Percentiles rank a stretch among this genome's conserved stretches.
Evolutionary conservation across 768 basidiomycete species (phyloP).

Genomic region (Sistotremastrum niveocremeum): DNA sequence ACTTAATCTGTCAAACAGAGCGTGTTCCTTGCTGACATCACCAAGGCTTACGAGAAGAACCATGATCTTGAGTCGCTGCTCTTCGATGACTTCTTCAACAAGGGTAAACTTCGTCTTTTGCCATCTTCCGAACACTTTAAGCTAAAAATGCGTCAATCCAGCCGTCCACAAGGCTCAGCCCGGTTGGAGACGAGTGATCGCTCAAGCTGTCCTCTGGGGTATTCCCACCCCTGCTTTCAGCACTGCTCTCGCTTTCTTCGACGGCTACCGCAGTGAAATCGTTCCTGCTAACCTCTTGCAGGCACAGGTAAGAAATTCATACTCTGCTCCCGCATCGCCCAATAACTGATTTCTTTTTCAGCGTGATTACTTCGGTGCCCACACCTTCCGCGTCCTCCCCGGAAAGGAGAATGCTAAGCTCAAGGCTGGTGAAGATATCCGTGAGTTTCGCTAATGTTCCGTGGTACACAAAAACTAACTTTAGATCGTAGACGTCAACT

Average conservation of each 20-base stretch:
- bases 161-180: slow-evolving; percentile 91
- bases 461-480: slow-evolving; percentile 4
- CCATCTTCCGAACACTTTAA: neutral
- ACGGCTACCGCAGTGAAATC: slow-evolving; percentile 93
- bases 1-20: slow-evolving; percentile 26
- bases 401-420: slow-evolving; percentile 83
- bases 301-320: slow-evolving; percentile 49
- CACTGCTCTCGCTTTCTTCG: slow-evolving; percentile 97
- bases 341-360: slow-evolving; percentile 14
- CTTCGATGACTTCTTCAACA: slow-evolving; percentile 96
- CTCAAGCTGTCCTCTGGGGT: slow-evolving; percentile 95
- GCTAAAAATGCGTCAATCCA: slow-evolving; percentile 14
- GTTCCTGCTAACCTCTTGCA: slow-evolving; percentile 92
- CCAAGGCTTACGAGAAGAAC: slow-evolving; percentile 80
- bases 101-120: slow-evolving; percentile 32
- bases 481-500: slow-evolving; percentile 68
- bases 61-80: slow-evolving; percentile 77
- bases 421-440: slow-evolving; percentile 74
- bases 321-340: neutral
- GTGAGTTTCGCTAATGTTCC: slow-evolving; percentile 32
- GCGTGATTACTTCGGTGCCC: slow-evolving; percentile 99
- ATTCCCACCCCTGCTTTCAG: slow-evolving; percentile 96
- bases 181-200: slow-evolving; percentile 95
- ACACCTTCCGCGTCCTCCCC: slow-evolving; percentile 90
- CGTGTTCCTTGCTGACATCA: slow-evolving; percentile 91